These are phyloP conservation scores for Calonectria multiphialidica DNA, from an alignment of 2,329 filamentous ascomycete genomes.

Conservation along the genomic window DNA sequence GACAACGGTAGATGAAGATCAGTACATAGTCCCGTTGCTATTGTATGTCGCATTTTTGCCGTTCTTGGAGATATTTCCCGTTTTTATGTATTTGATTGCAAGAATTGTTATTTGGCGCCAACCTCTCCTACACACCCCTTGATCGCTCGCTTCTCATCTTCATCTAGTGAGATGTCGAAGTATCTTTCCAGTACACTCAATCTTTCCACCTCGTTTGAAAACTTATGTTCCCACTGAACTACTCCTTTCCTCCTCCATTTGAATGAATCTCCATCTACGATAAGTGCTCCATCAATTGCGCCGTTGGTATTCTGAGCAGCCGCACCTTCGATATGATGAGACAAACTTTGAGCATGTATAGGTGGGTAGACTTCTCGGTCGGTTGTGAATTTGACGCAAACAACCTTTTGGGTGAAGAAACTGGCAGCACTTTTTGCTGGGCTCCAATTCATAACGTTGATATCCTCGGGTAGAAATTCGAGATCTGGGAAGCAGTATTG, in stretches of 20 bases:
- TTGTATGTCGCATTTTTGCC: too few species aligned
- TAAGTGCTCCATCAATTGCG: neutral
- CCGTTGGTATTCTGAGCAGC: neutral
- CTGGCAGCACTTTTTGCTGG: slow-evolving; percentile 21
- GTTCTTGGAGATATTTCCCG: too few species aligned
- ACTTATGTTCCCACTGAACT: neutral
- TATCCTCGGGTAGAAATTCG: slow-evolving; percentile 21
- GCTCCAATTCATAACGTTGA: slow-evolving; percentile 21
- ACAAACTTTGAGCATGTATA: neutral
- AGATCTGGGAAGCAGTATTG: slow-evolving; percentile 21
- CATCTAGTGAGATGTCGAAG: neutral
- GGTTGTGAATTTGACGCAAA: neutral
- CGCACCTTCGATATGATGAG: neutral
- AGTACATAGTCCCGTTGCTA: too few species aligned
- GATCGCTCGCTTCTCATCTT: neutral
- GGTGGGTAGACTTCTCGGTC: neutral
- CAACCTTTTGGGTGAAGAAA: slow-evolving; percentile 18
- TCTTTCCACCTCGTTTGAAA: neutral
- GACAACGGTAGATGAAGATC: too few species aligned
- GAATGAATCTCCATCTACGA: neutral
- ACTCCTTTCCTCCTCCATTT: neutral
- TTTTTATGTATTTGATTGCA: too few species aligned
- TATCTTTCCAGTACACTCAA: neutral
- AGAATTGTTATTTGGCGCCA: too few species aligned
- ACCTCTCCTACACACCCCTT: neutral